Evolutionary conservation across 495 filamentous ascomycete species (phyloP), one percentile per base, ranked within the genome.

Genomic region (Xylaria cubensis): DNA sequence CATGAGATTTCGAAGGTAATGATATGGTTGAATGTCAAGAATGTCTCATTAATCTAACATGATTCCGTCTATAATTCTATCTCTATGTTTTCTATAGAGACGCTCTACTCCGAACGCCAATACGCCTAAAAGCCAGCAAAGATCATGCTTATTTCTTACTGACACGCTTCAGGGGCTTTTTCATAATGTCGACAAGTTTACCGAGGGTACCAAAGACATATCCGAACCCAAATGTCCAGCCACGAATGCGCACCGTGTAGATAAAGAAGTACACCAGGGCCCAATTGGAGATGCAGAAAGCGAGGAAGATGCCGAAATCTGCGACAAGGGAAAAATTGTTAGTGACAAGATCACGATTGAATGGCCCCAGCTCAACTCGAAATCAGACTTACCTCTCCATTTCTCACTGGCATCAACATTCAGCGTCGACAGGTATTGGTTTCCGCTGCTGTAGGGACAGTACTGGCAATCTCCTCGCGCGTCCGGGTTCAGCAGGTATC

Each of bases 241-340:
- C 87, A 72, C 87, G 86, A 59, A 96, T 88, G 21, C 92, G 84
- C 4, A 94, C 85, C 1, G 91, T 92, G 78, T 92, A 96, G 66
- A 95, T 88, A 72, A 97, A 93, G 84, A 97, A 95, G 80, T 94
- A 95, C 0, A 97, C 91, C 58, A 95, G 84, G 50, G 83, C 77
- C 90, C 91, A 95, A 76, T 95, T 95, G 66, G 88, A 90, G 26
- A 94, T 84, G 39, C 90, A 90, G 80, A 94, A 95, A 1, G 86
- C 89, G 44, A 93, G 65, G 84, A 94, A 94, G 68, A 95, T 92
- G 2, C 92, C 93, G 76, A 94, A 92, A 77, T 94, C 87, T 56
- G 86, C 77, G 51, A 46, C 50, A 56, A 63, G 4, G 64, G n/a
- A n/a, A n/a, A n/a, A n/a, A 15, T 46, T 29, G 50, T 92, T 85